Conservation (phyloP, 164 flowering plant genomes). For the Euptelea pleiosperma region DNA sequence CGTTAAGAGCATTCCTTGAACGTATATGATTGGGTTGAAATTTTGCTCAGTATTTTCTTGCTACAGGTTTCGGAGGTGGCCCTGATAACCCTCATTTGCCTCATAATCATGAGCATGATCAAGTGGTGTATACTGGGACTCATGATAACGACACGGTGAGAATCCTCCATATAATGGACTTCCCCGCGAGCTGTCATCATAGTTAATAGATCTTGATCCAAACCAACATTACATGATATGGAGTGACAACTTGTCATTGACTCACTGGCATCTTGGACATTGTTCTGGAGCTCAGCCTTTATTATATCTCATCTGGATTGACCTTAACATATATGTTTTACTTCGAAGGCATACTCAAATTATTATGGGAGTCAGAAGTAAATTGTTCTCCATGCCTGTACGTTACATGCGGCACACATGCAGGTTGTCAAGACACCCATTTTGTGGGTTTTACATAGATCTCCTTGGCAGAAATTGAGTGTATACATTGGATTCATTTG, state of each 20-base stretch:
- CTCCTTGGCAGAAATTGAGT: no score
- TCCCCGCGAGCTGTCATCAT: neutral
- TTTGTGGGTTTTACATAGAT: no score
- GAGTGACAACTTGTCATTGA: neutral
- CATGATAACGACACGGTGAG: conserved; percentile 98
- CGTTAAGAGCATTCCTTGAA: conserved; percentile 3
- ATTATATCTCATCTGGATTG: neutral
- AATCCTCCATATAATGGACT: neutral
- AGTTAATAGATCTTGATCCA: neutral
- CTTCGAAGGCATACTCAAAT: no score
- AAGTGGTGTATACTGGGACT: conserved; percentile 96
- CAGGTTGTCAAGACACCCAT: no score
- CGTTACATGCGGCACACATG: no score
- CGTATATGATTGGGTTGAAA: neutral
- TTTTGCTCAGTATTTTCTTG: conserved; percentile 9
- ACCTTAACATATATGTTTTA: no score
- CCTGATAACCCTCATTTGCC: conserved; percentile 89
- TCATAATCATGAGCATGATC: conserved; percentile 87
- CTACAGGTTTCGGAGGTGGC: conserved; percentile 79
- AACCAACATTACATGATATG: no score
- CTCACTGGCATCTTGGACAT: neutral
- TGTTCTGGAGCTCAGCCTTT: neutral
- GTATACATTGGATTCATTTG: no score
- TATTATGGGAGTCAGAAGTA: no score
- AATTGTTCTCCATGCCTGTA: no score